Base-by-base conservation (phyloP, 2,329 filamentous ascomycete genomes). In the Neoarthrinium moseri region DNA sequence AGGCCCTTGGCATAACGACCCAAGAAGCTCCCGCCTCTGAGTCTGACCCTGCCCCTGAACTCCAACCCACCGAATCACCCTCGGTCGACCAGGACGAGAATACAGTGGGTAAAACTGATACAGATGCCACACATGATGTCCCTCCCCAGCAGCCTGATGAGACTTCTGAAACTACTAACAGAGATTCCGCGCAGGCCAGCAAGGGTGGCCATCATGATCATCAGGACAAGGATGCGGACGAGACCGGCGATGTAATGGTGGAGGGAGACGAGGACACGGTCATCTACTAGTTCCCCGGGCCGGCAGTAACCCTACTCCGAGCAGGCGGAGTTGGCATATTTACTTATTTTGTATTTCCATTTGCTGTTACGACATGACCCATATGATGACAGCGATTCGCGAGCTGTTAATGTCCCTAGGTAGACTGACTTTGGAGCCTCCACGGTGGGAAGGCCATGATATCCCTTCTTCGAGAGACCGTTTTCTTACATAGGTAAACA, bases 261-360 rank as follows among this genome's bases (percentile, higher is more conserved):
- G 87, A 90, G 65, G 88, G 86, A 45, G 89, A 90, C 49, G 91
- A 96, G 70, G 91, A 96, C 59, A 91, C 86, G 56, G 89, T 96
- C 43, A 92, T 95, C 49, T 96, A 96, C 71, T 96, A 72, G 78
- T 20, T 33, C 17, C 26, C 22, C 15, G 29, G 15, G 33, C n/a
- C 33, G 17, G 17, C 33, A 35, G n/a, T n/a, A n/a, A n/a, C n/a
- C n/a, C n/a, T n/a, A n/a, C n/a, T n/a, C n/a, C n/a, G n/a, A n/a
- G n/a, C n/a, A n/a, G n/a, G n/a, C n/a, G n/a, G n/a, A n/a, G n/a
- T n/a, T n/a, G n/a, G n/a, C n/a, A n/a, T n/a, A n/a, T n/a, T n/a
- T n/a, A n/a, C n/a, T n/a, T n/a, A n/a, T n/a, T n/a, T n/a, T n/a
- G n/a, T n/a, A n/a, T n/a, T n/a, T n/a, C n/a, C n/a, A n/a, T n/a